phyloP scores from a whole-genome alignment of 2,329 filamentous ascomycete species.

The Nothophoma quercina region DNA sequence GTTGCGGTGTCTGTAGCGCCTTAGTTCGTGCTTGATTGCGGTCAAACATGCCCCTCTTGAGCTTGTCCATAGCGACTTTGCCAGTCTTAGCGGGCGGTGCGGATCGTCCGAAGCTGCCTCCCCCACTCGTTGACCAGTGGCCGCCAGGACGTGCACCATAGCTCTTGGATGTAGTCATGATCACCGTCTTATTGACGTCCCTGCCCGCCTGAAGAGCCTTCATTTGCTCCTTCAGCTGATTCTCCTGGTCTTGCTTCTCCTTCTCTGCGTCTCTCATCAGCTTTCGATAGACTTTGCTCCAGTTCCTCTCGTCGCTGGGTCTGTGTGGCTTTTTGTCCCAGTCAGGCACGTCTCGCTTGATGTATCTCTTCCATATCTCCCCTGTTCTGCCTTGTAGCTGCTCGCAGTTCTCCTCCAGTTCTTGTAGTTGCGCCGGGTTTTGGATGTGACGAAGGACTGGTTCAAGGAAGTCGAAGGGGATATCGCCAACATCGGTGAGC shows the following conservation, averaged over 20 bases:
- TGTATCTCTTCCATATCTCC: constrained; percentile 81
- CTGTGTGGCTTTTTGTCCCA: constrained; percentile 69
- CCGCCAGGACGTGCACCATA: constrained; percentile 29
- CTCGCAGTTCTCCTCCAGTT: constrained; percentile 77
- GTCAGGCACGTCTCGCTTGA: constrained; percentile 76
- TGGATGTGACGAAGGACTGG: constrained; percentile 76
- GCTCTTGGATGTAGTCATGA: constrained; percentile 38
- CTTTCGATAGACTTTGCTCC: constrained; percentile 77
- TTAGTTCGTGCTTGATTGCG: constrained; percentile 42
- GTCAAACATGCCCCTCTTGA: constrained; percentile 44
- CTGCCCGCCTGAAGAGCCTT: constrained; percentile 41
- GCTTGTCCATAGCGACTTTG: constrained; percentile 46
- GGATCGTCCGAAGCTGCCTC: constrained; percentile 34
- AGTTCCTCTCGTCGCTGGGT: constrained; percentile 70
- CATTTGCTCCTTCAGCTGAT: constrained; percentile 43
- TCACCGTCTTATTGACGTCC: constrained; percentile 40
- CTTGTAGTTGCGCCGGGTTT: constrained; percentile 73
- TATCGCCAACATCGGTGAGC: constrained; percentile 73
- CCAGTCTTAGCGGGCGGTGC: constrained; percentile 44
- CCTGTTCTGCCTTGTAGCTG: constrained; percentile 74
- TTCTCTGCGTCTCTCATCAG: constrained; percentile 51
- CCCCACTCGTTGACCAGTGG: constrained; percentile 26
- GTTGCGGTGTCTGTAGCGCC: constrained; percentile 37
- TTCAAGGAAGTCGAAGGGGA: constrained; percentile 71
- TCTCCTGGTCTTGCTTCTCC: constrained; percentile 43